Evolutionary conservation across 805 yeast genomes (phyloP).

Genomic region (Candida nitratophila): DNA sequence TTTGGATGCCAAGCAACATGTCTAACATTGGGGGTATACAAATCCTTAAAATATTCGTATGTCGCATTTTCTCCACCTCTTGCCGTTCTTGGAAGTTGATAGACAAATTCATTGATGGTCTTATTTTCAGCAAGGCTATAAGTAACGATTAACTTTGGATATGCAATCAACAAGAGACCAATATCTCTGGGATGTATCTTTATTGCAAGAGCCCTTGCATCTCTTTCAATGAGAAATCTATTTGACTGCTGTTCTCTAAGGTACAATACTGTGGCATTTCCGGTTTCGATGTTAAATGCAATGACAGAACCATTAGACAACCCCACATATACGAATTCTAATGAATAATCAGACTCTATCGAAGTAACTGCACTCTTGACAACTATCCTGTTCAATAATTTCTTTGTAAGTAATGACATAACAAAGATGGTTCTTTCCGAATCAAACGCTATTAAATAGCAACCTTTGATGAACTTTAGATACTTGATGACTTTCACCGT

Average conservation of each 20-base stretch:
- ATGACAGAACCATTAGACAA: conserved; percentile 65
- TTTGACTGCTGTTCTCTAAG: conserved; percentile 65
- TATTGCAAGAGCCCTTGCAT: conserved; percentile 50
- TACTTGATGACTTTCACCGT: conserved; percentile 43
- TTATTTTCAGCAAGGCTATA: conserved; percentile 60
- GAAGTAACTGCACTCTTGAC: conserved; percentile 64
- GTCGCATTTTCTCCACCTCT: conserved; percentile 57
- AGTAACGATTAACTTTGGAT: conserved; percentile 58
- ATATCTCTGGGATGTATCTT: conserved; percentile 88
- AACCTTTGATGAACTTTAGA: conserved; percentile 68
- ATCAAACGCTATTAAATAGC: conserved; percentile 72
- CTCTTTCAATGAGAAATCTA: conserved; percentile 48
- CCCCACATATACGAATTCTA: conserved; percentile 85
- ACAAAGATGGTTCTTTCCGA: conserved; percentile 54
- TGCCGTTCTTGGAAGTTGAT: conserved; percentile 59
- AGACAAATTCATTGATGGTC: conserved; percentile 49
- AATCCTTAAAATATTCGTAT: conserved; percentile 19
- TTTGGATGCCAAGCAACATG: conserved; percentile 86
- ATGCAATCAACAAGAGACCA: conserved; percentile 69
- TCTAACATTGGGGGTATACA: conserved; percentile 20
- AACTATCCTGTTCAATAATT: conserved; percentile 50
- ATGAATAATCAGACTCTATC: conserved; percentile 72
- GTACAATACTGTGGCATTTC: conserved; percentile 54
- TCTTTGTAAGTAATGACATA: conserved; percentile 60
- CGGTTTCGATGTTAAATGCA: conserved; percentile 78